Evolutionary conservation across 2,329 filamentous ascomycete species (phyloP), one percentile per base, ranked within the genome.

Genomic region (Ophiognomonia clavigignenti-juglandacearum): DNA sequence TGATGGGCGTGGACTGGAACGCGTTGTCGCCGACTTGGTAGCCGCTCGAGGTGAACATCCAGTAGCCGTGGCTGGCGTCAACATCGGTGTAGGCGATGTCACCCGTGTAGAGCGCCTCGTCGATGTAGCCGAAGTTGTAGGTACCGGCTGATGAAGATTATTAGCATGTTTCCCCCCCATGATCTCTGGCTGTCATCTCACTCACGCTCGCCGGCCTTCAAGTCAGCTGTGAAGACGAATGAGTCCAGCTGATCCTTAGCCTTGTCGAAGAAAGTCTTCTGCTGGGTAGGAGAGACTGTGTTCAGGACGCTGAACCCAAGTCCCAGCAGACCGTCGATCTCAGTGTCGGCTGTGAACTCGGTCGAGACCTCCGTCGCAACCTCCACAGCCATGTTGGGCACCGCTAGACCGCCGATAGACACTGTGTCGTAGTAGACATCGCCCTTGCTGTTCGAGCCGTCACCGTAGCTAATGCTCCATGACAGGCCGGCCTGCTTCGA

Each of bases 1-100:
- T 55, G 56, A 70, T 68, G 35, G 56, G 43, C 14, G 44, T 39
- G 3, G 60, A 54, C 36, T 59, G 60, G 40, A 69, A 67, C 42
- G 57, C 51, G 11, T 63, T 61, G 18, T 55, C 57, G 51, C 65
- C 68, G 48, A 70, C 64, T 38, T 53, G 45, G 39, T 65, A 68
- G 43, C 61, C 65, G 2, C 64, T 61, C 2, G 61, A 56, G 8
- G 54, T 64, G 67, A 85, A 85, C 34, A 71, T 67, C 84, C 84
- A 88, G 69, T 78, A 85, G 10, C 84, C 84, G 6, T 78, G 61
- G 45, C 68, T 69, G 54, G 56, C 69, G 62, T 80, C 69, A 45
- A 83, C 75, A 23, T 72, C 56, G 39, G 73, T 65, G 64, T 83
- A 86, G 54, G 71, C 70, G 57, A 86, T 75, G 36, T 66, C 55